Base-by-base conservation (phyloP, 1,284 basidiomycete species). In the Polyporus tsugae region DNA sequence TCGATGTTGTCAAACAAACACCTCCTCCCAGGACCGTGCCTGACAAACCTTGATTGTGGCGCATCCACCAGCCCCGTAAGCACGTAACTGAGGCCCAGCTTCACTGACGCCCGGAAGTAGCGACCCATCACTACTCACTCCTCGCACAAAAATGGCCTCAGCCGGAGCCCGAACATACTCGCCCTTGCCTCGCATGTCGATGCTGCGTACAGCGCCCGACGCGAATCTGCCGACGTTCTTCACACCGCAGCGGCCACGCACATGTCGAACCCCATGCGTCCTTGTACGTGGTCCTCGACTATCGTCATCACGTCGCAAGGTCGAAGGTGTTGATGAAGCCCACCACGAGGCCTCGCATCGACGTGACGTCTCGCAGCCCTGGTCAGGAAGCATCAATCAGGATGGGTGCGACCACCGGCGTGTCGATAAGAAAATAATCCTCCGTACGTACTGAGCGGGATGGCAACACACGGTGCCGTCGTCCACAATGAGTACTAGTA, bases 271-370 rank as follows among this genome's bases (percentile, higher is more conserved):
- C 36, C 35, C 55, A 38, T n/a, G 33, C 55, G 35, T 38, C 35
- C 35, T 22, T 55, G 53, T 35, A 55, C 53, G 66, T 70, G 66
- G 65, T 66, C 44, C 62, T 60, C 70, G 55, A 35, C 49, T 62
- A 46, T n/a, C 33, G 29, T 38, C 55, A 71, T 71, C 70, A 71
- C 64, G 65, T 68, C 66, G 22, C 22, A 71, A 60, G 17, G 44
- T 22, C 6, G 9, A 11, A 25, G 11, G 22, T 10, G 22, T 49
- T 25, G 46, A 11, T 49, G 22, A 25, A 25, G 46, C 5, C 22
- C 22, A 25, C 22, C 46, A 49, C 46, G 46, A 49, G 46, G 46
- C 46, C 22, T 49, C 22, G 11, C 22, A 13, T 49, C 46, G 25
- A 10, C 22, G 46, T 25, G 22, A 25, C 46, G n/a, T 49, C 46